Conservation (phyloP, 306 rosid genomes). For the Trifolium dubium region DNA sequence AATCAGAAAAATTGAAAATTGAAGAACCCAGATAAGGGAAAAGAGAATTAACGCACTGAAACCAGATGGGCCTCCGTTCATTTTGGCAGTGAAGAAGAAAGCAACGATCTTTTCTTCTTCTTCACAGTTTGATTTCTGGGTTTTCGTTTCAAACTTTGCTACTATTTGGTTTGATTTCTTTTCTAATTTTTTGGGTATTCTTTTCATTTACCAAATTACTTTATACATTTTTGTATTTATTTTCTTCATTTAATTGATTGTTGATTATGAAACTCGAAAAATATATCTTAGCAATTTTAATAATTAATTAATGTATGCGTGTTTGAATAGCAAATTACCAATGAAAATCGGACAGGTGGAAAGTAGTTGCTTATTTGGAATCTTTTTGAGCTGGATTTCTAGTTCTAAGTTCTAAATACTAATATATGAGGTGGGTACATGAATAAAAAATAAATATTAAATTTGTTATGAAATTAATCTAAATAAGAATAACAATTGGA, state of each 20-base stretch:
- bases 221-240: background rate
- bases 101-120: slow-evolving; percentile 46
- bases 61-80: slow-evolving; percentile 99
- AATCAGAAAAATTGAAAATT: background rate
- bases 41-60: slow-evolving; percentile 66
- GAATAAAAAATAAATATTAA: too few relatives aligned
- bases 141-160: background rate
- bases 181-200: background rate
- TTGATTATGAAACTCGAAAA: too few relatives aligned
- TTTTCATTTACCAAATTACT: background rate
- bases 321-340: too few relatives aligned
- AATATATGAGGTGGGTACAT: too few relatives aligned
- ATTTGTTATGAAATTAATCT: too few relatives aligned
- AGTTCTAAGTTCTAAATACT: background rate
- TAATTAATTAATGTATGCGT: too few relatives aligned
- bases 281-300: too few relatives aligned
- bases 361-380: background rate
- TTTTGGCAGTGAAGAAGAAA: slow-evolving; percentile 63
- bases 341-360: too few relatives aligned
- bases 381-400: background rate
- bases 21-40: slow-evolving; percentile 3
- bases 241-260: background rate
- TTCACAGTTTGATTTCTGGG: background rate
- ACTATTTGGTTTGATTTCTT: slow-evolving; percentile 10
- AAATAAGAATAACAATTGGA: too few relatives aligned